phyloP scores from a whole-genome alignment of 2,329 filamentous ascomycete genomes.

The Graphilbum sp. region DNA sequence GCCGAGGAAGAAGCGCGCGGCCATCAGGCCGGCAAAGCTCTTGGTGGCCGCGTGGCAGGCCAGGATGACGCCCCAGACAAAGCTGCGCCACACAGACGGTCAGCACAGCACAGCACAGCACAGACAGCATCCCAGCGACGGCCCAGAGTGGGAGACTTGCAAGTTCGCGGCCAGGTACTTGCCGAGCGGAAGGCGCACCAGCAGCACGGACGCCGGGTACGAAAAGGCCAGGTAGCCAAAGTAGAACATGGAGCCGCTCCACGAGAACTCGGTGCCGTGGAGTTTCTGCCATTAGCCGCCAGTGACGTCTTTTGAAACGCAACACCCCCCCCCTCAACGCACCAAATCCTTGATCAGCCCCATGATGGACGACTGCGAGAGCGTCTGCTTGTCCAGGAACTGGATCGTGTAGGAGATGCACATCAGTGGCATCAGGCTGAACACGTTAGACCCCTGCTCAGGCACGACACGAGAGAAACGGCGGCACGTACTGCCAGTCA shows the following conservation, averaged over 20 bases:
- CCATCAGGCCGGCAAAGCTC: slow-evolving; percentile 1
- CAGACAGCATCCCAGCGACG: too few species aligned
- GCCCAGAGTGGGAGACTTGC: neutral
- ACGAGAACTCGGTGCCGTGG: slow-evolving; percentile 3
- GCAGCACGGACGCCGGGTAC: slow-evolving; percentile 4
- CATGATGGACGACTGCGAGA: slow-evolving; percentile 2
- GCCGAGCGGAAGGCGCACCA: slow-evolving; percentile 5
- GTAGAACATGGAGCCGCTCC: slow-evolving; percentile 7
- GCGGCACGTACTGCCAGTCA: too few species aligned
- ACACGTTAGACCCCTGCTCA: too few species aligned
- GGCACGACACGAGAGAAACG: too few species aligned
- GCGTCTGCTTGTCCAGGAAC: slow-evolving; percentile 5
- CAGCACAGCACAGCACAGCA: neutral
- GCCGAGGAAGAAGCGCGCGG: slow-evolving; percentile 3
- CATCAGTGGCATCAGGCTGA: slow-evolving; percentile 3
- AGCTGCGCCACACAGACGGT: neutral
- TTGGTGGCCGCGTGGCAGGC: slow-evolving; percentile 1
- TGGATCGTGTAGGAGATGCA: slow-evolving; percentile 4
- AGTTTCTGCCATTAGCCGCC: too few species aligned
- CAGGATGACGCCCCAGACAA: slow-evolving; percentile 2
- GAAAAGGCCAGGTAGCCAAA: slow-evolving; percentile 7
- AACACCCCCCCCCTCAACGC: neutral
- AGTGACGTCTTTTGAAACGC: too few species aligned
- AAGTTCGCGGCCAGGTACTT: slow-evolving; percentile 6
- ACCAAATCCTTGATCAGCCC: neutral